Evolutionary conservation across 2,329 filamentous ascomycete species (phyloP), one percentile per base, ranked within the genome.

Genomic region (Magnaporthiopsis rhizophila): DNA sequence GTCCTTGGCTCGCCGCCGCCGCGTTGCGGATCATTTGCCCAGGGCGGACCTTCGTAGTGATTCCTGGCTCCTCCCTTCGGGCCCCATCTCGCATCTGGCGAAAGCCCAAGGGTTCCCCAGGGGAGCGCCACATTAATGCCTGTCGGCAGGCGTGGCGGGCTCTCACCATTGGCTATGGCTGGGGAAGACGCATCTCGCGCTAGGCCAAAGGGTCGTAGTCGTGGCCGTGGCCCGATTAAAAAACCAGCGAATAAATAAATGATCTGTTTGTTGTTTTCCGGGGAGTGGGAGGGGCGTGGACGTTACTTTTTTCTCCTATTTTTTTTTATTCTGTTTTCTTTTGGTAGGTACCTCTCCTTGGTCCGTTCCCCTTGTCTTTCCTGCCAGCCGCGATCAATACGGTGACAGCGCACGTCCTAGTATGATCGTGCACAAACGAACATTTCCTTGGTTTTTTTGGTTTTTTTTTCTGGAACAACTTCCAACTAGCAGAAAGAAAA

Each of bases 41-140:
- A 53, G 21, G 21, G 18, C 21, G 34, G 34, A 3, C 34, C 12
- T 11, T 21, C 18, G 18, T n/a, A 7, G 45, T 50, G 15, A 50
- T 50, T 50, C 45, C 45, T 50, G 45, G 30, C 30, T 30, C 30
- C 45, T 53, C 45, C 45, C 45, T 18, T 50, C 45, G 45, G 30
- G 45, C 45, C 45, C 45, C 45, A 53, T 24, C 45, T 53, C 45
- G 45, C 45, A 53, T 53, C 45, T 53, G 45, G 45, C 45, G 30
- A 53, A 58, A 58, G 57, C 24, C 57, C 57, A 58, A 58, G 57
- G 57, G 24, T 58, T 58, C 57, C 57, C 57, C 57, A 58, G 30
- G 57, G 57, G 30, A 30, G 30, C 57, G 30, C 57, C 57, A 28
- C 18, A 53, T 53, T 53, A 18, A 58, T 58, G 24, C 57, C 57